A percentile compares a stretch with the other conserved stretches of the same genome.
These are phyloP conservation scores for Themeda triandra DNA, from an alignment of 176 grass and related monocot genomes.

Conservation along the genomic window DNA sequence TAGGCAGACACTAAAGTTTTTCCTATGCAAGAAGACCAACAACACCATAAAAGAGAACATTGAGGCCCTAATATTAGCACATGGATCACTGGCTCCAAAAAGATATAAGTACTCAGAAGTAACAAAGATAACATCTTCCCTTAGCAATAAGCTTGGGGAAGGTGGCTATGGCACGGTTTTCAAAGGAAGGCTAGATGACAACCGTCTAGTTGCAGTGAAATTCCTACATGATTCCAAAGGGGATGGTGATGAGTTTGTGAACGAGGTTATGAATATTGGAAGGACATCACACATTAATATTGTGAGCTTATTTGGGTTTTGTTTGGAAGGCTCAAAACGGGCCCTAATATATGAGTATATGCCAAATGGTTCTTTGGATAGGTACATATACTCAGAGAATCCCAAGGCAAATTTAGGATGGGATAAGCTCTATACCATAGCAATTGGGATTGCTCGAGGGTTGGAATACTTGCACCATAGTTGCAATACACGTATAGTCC, in stretches of 20 bases:
- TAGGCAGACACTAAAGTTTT: neutral
- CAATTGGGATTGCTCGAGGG: constrained; percentile 43
- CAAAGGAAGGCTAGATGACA: constrained; percentile 33
- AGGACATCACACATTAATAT: constrained; percentile 66
- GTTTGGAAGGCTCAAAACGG: constrained; percentile 40
- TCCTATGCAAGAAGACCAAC: neutral
- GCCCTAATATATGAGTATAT: constrained; percentile 59
- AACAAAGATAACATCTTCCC: constrained; percentile 42
- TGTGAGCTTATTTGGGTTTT: constrained; percentile 53
- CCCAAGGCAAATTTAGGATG: constrained; percentile 44
- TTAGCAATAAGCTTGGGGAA: constrained; percentile 40
- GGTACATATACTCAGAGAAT: constrained; percentile 55
- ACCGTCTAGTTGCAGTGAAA: constrained; percentile 50
- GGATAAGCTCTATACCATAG: constrained; percentile 47
- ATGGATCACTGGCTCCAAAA: constrained; percentile 51
- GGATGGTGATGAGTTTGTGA: constrained; percentile 53
- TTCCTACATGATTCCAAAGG: constrained; percentile 40
- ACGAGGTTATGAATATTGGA: constrained; percentile 60
- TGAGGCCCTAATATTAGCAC: neutral
- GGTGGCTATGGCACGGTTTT: constrained; percentile 65
- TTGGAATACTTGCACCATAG: constrained; percentile 53
- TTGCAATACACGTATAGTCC: constrained; percentile 49
- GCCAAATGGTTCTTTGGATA: constrained; percentile 57
- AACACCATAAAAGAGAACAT: neutral
- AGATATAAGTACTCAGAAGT: constrained; percentile 49